Percentiles rank a stretch among this genome's conserved stretches.
phyloP scores from a whole-genome alignment of 306 rosid species.

The Vigna radiata region DNA sequence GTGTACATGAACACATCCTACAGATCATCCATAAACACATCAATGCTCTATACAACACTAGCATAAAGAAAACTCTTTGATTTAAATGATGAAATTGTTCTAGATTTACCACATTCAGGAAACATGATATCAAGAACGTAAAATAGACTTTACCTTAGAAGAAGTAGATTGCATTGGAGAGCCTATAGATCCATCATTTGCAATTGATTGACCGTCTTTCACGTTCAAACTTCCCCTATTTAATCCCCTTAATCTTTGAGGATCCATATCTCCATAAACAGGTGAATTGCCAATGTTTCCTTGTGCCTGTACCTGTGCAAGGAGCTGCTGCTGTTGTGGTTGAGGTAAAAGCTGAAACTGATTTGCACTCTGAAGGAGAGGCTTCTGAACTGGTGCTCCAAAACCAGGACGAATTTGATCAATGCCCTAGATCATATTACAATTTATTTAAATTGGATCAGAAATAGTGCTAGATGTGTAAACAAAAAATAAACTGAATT shows the following conservation, averaged over 20 bases:
- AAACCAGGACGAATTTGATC: conserved; percentile 86
- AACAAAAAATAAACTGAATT: conserved; percentile 15
- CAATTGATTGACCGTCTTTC: conserved; percentile 75
- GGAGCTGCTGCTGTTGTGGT: conserved; percentile 78
- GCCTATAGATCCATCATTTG: conserved; percentile 84
- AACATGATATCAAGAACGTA: conserved; percentile 14
- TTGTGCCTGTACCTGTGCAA: conserved; percentile 90
- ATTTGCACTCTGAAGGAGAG: conserved; percentile 78
- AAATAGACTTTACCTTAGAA: conserved; percentile 64
- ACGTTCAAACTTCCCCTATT: conserved; percentile 71
- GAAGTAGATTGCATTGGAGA: conserved; percentile 94
- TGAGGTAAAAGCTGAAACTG: conserved; percentile 91
- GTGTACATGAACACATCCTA: conserved; percentile 21
- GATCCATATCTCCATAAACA: conserved; percentile 83
- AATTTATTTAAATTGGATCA: conserved; percentile 43
- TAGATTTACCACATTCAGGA: conserved; percentile 31
- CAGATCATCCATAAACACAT: conserved; percentile 33
- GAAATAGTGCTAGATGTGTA: conserved; percentile 30
- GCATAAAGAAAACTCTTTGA: conserved; percentile 25
- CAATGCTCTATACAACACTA: conserved; percentile 21
- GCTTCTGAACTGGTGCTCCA: conserved; percentile 89
- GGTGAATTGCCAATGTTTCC: conserved; percentile 69
- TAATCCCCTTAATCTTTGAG: conserved; percentile 78
- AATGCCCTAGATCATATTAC: conserved; percentile 68
- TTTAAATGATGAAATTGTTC: conserved; percentile 16